phyloP scores from a whole-genome alignment of 1,284 basidiomycete genomes.

The Anthracocystis walkeri region DNA sequence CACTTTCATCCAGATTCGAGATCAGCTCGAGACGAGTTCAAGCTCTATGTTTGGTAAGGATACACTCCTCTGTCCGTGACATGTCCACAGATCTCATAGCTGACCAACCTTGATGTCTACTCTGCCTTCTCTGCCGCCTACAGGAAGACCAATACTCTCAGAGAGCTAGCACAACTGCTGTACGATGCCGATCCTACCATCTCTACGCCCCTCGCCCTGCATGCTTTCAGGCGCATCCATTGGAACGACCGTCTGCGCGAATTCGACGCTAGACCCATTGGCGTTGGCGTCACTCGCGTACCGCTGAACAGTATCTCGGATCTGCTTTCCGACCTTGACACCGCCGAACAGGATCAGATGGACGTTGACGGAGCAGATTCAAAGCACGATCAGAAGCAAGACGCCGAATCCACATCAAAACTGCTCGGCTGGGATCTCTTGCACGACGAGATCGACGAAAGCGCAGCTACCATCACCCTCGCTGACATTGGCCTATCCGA shows the following conservation, averaged over 20 bases:
- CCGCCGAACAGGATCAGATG: constrained; percentile 5
- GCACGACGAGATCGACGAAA: constrained; percentile 35
- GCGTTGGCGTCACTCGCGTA: constrained; percentile 54
- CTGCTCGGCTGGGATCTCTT: constrained; percentile 28
- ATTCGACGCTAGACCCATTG: constrained; percentile 32
- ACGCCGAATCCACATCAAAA: constrained; percentile 2
- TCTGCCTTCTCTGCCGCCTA: background rate
- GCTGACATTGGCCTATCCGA: constrained; percentile 33
- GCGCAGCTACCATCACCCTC: constrained; percentile 42
- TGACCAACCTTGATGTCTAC: background rate
- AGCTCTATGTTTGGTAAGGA: constrained; percentile 56
- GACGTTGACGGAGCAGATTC: constrained; percentile 20
- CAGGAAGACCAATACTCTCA: constrained; percentile 61
- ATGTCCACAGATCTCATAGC: background rate
- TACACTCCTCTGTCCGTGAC: background rate
- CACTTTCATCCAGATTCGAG: constrained; percentile 40
- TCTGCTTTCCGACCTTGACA: constrained; percentile 35
- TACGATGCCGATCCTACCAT: constrained; percentile 48
- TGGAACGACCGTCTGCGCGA: constrained; percentile 16
- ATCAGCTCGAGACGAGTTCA: constrained; percentile 38
- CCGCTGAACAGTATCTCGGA: constrained; percentile 25
- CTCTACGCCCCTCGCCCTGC: constrained; percentile 47
- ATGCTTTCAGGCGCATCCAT: constrained; percentile 54
- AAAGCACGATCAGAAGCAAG: background rate
- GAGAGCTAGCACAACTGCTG: constrained; percentile 57